These are phyloP conservation scores for Carallia pectinifolia DNA, from an alignment of 345 rosid genomes.

Conservation along the genomic window DNA sequence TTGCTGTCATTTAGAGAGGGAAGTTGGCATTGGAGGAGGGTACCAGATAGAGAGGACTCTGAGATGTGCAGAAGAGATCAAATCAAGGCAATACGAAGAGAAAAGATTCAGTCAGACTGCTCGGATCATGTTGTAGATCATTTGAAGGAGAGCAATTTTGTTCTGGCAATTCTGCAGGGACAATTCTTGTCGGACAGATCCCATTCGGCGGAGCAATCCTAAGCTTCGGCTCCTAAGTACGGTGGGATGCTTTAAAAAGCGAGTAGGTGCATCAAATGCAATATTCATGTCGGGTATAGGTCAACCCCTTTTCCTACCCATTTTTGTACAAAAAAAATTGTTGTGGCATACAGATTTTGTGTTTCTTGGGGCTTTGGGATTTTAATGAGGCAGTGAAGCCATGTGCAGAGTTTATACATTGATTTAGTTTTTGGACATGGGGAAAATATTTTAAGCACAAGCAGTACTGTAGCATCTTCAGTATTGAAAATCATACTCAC, in stretches of 20 bases:
- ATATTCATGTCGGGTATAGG: no score
- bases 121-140: slow-evolving; percentile 51
- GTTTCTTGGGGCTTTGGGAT: slow-evolving; percentile 5
- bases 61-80: slow-evolving; percentile 84
- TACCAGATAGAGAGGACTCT: slow-evolving; percentile 79
- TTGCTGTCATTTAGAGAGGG: slow-evolving; percentile 83
- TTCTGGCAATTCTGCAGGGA: background rate
- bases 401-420: background rate
- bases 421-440: no score
- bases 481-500: no score
- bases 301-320: no score
- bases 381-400: slow-evolving; percentile 3
- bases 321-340: no score
- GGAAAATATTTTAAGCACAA: no score
- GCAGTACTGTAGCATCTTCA: no score
- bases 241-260: no score
- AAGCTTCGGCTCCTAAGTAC: no score
- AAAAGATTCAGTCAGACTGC: slow-evolving; percentile 53
- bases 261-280: no score
- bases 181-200: background rate
- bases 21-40: slow-evolving; percentile 84
- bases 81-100: slow-evolving; percentile 49
- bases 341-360: slow-evolving; percentile 23
- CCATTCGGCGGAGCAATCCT: no score
- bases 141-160: background rate